Percentiles rank a stretch among this genome's conserved stretches.
These are phyloP conservation scores for Agarophyton chilense DNA, from an alignment of 23 red algal species.

Conservation along the genomic window DNA sequence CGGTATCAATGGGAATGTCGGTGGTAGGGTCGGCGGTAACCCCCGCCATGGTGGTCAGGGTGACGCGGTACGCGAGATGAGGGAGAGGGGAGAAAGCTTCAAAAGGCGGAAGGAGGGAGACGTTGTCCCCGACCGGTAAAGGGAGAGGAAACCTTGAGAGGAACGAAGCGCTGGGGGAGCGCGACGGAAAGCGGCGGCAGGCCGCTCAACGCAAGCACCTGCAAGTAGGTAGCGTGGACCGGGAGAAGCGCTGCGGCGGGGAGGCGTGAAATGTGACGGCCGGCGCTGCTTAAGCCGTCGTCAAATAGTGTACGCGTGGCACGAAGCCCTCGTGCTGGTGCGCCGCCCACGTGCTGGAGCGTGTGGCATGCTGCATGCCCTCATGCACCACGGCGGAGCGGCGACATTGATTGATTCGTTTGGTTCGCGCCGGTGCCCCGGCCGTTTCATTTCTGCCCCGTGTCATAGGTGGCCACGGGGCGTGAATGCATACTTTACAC, in stretches of 20 bases:
- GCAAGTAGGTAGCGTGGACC: not conserved
- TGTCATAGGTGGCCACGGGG: no score
- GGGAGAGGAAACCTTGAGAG: not conserved
- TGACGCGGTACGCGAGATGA: not conserved
- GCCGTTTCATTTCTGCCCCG: no score
- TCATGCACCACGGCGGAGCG: no score
- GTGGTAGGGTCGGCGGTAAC: constrained; percentile 9
- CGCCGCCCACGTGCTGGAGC: not conserved
- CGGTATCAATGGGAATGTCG: no score
- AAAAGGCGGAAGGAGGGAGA: not conserved
- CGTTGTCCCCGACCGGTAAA: not conserved
- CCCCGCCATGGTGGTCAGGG: constrained; percentile 27
- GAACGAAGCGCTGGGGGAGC: not conserved
- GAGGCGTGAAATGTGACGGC: not conserved
- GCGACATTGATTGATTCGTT: constrained; percentile 26
- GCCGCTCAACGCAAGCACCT: not conserved
- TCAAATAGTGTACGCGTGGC: constrained; percentile 44
- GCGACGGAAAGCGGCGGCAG: not conserved
- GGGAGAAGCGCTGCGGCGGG: not conserved
- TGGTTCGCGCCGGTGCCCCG: no score
- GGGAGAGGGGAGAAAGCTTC: not conserved
- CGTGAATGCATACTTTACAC: not conserved
- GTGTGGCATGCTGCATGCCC: no score
- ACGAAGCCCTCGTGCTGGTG: not conserved
- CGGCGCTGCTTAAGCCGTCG: not conserved